phyloP scores from a whole-genome alignment of 2,329 filamentous ascomycete genomes.

The Claviceps capensis region DNA sequence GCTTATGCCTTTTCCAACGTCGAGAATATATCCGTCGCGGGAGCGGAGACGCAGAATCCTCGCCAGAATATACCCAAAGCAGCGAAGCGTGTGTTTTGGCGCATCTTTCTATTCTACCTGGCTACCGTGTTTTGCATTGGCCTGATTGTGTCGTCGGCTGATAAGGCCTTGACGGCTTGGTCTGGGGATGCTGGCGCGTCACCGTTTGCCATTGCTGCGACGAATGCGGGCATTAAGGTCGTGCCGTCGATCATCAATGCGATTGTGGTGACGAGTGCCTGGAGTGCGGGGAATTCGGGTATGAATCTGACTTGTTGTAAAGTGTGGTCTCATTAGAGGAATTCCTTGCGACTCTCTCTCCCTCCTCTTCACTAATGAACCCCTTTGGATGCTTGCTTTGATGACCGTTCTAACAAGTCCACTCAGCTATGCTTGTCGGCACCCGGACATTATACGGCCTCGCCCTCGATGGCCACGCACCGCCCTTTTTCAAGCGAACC shows the following conservation, averaged over 20 bases:
- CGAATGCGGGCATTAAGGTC: constrained; percentile 34
- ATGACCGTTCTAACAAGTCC: too few species aligned
- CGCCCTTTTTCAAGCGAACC: constrained; percentile 39
- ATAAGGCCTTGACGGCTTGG: constrained; percentile 13
- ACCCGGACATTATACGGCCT: constrained; percentile 51
- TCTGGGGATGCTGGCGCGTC: constrained; percentile 28
- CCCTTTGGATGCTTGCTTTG: too few species aligned
- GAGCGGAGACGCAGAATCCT: constrained; percentile 37
- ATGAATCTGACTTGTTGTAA: not conserved
- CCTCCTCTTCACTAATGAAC: not conserved
- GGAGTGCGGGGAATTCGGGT: constrained; percentile 10
- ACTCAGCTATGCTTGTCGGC: constrained; percentile 18
- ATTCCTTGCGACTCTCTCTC: not conserved
- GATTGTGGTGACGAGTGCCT: constrained; percentile 22
- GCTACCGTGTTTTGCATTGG: constrained; percentile 37
- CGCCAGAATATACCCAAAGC: constrained; percentile 33
- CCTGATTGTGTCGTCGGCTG: constrained; percentile 31
- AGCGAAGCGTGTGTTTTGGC: constrained; percentile 41
- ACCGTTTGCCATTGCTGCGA: constrained; percentile 38
- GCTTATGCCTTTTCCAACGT: constrained; percentile 39
- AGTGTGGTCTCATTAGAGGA: not conserved
- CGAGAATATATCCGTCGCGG: constrained; percentile 31
- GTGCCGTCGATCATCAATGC: constrained; percentile 40
- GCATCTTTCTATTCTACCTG: constrained; percentile 38
- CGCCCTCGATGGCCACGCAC: constrained; percentile 47